Conservation (phyloP, 345 rosid species). For the Mangifera indica region DNA sequence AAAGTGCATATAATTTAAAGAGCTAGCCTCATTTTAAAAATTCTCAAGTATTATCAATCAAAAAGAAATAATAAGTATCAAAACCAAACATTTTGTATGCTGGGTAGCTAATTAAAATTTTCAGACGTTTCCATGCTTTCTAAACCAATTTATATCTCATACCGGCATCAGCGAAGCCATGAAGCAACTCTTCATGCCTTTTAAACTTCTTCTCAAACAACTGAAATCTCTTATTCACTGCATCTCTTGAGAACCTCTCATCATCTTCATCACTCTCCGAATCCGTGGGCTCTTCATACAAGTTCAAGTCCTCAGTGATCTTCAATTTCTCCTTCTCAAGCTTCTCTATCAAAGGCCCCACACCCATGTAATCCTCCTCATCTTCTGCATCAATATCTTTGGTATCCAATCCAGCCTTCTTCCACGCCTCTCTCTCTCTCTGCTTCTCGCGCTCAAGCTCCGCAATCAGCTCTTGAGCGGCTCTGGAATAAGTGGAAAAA, state of each 20-base stretch:
- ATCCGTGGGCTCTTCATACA: constrained; percentile 64
- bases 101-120: not conserved
- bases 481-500: constrained; percentile 7
- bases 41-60: not conserved
- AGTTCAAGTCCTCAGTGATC: constrained; percentile 33
- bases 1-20: not conserved
- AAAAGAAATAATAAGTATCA: not conserved
- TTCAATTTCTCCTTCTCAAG: constrained; percentile 61
- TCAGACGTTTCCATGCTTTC: no score
- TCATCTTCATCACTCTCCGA: constrained; percentile 74
- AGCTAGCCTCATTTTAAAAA: not conserved
- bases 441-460: constrained; percentile 73
- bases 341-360: constrained; percentile 70
- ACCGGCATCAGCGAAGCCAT: no score
- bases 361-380: constrained; percentile 80
- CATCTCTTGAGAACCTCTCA: constrained; percentile 42
- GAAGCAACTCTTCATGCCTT: constrained; percentile 51
- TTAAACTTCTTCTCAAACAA: constrained; percentile 53
- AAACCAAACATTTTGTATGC: not conserved
- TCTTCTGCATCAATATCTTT: constrained; percentile 82
- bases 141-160: no score
- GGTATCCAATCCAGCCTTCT: constrained; percentile 60
- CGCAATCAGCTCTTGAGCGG: constrained; percentile 44
- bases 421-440: constrained; percentile 69
- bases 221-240: constrained; percentile 30